Base-by-base conservation (phyloP, 164 flowering plant genomes). In the Kalanchoe fedtschenkoi region DNA sequence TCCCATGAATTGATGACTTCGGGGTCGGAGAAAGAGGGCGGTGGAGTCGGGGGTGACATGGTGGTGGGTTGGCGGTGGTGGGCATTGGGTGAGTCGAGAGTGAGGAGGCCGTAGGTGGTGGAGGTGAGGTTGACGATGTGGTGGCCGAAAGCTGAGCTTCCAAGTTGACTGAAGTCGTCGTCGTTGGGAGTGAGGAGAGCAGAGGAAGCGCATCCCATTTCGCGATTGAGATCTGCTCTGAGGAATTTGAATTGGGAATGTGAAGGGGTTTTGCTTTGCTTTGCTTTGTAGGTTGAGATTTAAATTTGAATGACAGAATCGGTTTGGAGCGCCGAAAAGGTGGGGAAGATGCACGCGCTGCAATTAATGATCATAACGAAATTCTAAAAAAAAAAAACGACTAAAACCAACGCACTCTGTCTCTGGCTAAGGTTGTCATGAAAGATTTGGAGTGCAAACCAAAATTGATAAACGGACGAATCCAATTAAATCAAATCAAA, bases 81-180 rank as follows among this genome's bases (percentile, higher is more conserved):
- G 67, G 69, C 1, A 68, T 71, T 8, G 11, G 86, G 83, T 0
- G 91, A 83, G 67, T 91, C 96, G 60, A 87, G 76, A 37, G 78
- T 79, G 53, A 92, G 76, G 55, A 89, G 82, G 72, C 98, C 98
- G 66, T 92, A 92, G 16, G 96, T 89, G 68, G 96, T 80, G 81
- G 98, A 92, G 39, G 96, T 89, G 73, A 92, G 90, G 3, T 91
- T 86, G 68, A 92, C 98, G 38, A 87, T 77, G 81, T 92, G 96
- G 78, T 84, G 88, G 53, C 81, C 61, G 58, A 83, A 65, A 5
- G 74, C 79, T 1, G 81, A 65, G 63, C 80, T 72, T 1, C 86
- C 88, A 42, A 85, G 74, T 62, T 75, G 80, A 30, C 74, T 11
- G 58, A 80, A 80, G 41, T 87, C 91, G 28, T 87, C 91, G 28